Evolutionary conservation across 768 basidiomycete species (phyloP).

Genomic region (Boletus bicolor): DNA sequence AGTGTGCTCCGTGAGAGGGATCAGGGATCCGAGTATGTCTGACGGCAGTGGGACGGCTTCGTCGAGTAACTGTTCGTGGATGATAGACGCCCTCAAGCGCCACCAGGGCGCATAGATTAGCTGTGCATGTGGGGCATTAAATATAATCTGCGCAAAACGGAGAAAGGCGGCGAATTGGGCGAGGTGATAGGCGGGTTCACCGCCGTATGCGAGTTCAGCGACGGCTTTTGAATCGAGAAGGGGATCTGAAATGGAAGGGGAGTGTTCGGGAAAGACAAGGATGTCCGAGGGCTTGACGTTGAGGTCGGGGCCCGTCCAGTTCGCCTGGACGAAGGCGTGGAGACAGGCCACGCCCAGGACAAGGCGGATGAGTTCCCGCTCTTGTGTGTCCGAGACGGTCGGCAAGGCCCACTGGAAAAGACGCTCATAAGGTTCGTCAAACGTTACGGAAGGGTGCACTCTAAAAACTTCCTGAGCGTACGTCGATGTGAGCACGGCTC

Average conservation of each 20-base stretch:
- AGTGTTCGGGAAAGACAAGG: slow-evolving; percentile 35
- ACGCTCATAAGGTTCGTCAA: slow-evolving; percentile 39
- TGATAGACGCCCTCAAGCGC: slow-evolving; percentile 66
- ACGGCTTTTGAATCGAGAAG: slow-evolving; percentile 63
- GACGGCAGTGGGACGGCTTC: slow-evolving; percentile 67
- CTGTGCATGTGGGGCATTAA: slow-evolving; percentile 49
- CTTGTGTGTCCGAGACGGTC: slow-evolving; percentile 33
- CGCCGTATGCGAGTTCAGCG: slow-evolving; percentile 73
- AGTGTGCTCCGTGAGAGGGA: slow-evolving; percentile 39
- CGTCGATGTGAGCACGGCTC: slow-evolving; percentile 46
- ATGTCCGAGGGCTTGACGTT: slow-evolving; percentile 46
- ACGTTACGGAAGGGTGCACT: slow-evolving; percentile 27
- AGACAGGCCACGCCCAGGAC: slow-evolving; percentile 73
- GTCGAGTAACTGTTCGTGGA: slow-evolving; percentile 78
- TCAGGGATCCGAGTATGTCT: slow-evolving; percentile 39
- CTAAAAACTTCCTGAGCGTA: slow-evolving; percentile 42
- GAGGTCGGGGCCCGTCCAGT: slow-evolving; percentile 95
- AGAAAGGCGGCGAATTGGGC: slow-evolving; percentile 66
- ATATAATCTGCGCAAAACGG: slow-evolving; percentile 68
- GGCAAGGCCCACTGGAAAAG: slow-evolving; percentile 33
- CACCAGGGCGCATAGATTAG: slow-evolving; percentile 68
- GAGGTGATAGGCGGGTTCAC: slow-evolving; percentile 97
- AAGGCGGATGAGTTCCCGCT: slow-evolving; percentile 56
- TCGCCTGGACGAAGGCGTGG: slow-evolving; percentile 87
- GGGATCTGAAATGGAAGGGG: slow-evolving; percentile 40